Percentiles rank a stretch among this genome's conserved stretches.
Evolutionary conservation across 306 rosid genomes (phyloP).

Genomic region (Sicyos baderoa): DNA sequence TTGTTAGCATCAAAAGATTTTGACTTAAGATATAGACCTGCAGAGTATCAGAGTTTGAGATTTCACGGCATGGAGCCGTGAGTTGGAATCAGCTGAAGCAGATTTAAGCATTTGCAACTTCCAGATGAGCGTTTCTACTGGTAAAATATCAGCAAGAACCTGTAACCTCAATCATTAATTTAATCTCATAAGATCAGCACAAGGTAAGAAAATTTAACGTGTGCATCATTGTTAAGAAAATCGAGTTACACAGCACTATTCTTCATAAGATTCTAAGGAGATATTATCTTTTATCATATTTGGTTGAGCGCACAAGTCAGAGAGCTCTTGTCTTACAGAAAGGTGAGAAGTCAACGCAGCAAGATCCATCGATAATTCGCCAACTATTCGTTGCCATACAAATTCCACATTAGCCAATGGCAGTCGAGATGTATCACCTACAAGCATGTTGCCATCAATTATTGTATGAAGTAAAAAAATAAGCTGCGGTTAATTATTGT

Average conservation of each 20-base stretch:
- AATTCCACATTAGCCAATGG: slow-evolving; percentile 38
- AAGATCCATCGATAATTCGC: slow-evolving; percentile 48
- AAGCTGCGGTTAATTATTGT: slow-evolving; percentile 25
- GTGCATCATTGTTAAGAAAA: slow-evolving; percentile 6
- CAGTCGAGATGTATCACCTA: slow-evolving; percentile 47
- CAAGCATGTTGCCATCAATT: slow-evolving; percentile 28
- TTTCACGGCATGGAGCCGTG: slow-evolving; percentile 71
- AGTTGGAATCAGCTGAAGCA: slow-evolving; percentile 57
- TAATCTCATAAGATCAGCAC: slow-evolving; percentile 19
- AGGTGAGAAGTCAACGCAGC: slow-evolving; percentile 45
- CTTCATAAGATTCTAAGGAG: background rate
- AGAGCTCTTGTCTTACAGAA: slow-evolving; percentile 43
- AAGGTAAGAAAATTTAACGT: slow-evolving; percentile 23
- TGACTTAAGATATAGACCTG: slow-evolving; percentile 42
- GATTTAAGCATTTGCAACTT: slow-evolving; percentile 63
- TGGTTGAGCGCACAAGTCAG: background rate
- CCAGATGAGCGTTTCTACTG: slow-evolving; percentile 74
- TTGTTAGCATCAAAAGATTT: background rate
- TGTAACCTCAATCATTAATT: slow-evolving; percentile 33
- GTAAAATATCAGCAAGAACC: slow-evolving; percentile 70
- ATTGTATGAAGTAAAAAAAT: slow-evolving; percentile 19
- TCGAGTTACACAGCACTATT: background rate
- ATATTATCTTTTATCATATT: slow-evolving; percentile 6
- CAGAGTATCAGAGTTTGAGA: slow-evolving; percentile 66
- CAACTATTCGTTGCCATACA: slow-evolving; percentile 43